phyloP scores from a whole-genome alignment of 192 early-diverging fungal genomes.

The Mortierella claussenii region DNA sequence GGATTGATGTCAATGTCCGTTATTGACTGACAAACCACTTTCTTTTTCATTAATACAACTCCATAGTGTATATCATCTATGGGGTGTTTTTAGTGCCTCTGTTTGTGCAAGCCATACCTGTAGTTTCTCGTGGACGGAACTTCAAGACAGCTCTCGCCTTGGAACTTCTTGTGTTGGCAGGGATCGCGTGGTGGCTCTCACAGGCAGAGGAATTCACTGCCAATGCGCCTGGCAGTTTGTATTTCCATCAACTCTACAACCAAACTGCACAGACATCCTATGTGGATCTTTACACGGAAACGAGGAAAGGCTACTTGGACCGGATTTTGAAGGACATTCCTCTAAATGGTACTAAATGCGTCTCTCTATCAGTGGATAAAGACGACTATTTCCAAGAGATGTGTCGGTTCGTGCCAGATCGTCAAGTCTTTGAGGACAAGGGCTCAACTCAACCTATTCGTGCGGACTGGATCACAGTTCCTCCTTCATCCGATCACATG shows the following conservation, averaged over 20 bases:
- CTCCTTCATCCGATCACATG: not conserved
- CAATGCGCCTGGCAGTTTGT: constrained; percentile 9
- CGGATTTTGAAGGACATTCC: constrained; percentile 21
- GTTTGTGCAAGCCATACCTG: constrained; percentile 12
- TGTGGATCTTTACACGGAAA: constrained; percentile 7
- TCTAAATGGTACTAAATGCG: not conserved
- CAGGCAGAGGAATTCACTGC: constrained; percentile 13
- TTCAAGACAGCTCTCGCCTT: constrained; percentile 15
- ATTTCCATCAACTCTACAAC: constrained; percentile 35
- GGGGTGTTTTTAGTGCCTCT: constrained; percentile 28
- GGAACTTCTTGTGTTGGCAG: constrained; percentile 9
- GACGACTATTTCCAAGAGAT: not conserved
- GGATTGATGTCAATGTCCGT: no score
- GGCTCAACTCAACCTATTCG: constrained; percentile 18
- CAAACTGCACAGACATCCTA: constrained; percentile 21
- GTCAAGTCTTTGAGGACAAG: constrained; percentile 45
- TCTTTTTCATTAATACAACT: not conserved
- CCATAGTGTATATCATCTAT: constrained; percentile 35
- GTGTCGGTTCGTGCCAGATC: constrained; percentile 11
- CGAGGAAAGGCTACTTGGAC: constrained; percentile 8
- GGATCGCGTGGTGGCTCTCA: constrained; percentile 12
- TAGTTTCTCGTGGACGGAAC: constrained; percentile 32
- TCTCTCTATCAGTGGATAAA: not conserved
- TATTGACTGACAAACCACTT: not conserved
- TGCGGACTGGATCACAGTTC: constrained; percentile 1